A percentile compares a stretch with the other conserved stretches of the same genome.
Evolutionary conservation across 148 eudicot genomes (phyloP).

Genomic region (Camellia sinensis): DNA sequence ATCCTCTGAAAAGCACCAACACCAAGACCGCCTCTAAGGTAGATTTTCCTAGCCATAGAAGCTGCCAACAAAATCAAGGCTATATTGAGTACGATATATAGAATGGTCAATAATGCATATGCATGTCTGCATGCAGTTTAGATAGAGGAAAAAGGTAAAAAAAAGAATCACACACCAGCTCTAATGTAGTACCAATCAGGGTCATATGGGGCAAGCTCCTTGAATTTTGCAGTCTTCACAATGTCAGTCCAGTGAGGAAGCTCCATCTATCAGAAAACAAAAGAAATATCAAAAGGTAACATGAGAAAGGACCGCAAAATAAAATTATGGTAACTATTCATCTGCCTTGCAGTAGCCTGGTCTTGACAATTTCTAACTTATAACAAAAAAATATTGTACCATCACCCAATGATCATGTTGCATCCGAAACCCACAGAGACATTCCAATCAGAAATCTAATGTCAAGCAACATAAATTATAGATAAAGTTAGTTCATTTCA

Average conservation of each 20-base stretch:
- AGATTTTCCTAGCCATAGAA: slow-evolving; percentile 86
- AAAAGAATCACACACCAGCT: slow-evolving; percentile 21
- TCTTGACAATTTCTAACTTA: too few species aligned
- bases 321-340: not conserved
- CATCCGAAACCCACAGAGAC: not conserved
- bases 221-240: slow-evolving; percentile 35
- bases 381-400: not conserved
- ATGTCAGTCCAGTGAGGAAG: slow-evolving; percentile 33
- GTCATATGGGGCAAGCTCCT: slow-evolving; percentile 48
- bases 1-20: slow-evolving; percentile 77
- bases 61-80: slow-evolving; percentile 29
- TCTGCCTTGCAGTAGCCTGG: not conserved
- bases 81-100: not conserved
- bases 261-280: slow-evolving; percentile 36
- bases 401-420: not conserved
- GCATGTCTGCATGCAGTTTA: too few species aligned
- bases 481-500: not conserved
- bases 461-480: not conserved
- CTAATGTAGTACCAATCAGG: slow-evolving; percentile 45
- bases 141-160: not conserved
- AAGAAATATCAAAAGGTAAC: not conserved
- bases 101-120: not conserved
- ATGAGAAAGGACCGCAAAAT: not conserved
- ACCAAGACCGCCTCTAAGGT: slow-evolving; percentile 82
- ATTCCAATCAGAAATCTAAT: not conserved